Conservation (phyloP, 345 rosid genomes). For the Xanthoceras sorbifolium region DNA sequence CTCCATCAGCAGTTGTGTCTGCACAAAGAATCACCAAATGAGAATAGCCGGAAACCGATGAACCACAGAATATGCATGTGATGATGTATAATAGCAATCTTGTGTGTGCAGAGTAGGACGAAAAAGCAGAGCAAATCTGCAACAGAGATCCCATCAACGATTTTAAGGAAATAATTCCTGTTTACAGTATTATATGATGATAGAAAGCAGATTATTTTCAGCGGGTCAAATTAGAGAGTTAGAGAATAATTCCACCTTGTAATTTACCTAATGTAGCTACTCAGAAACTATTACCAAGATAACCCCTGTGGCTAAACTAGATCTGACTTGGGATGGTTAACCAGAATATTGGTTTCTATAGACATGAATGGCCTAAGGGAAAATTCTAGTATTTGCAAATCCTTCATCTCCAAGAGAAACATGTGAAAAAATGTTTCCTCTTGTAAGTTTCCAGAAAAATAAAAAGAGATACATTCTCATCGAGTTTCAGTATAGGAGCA, state of each 20-base stretch:
- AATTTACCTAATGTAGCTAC: not conserved
- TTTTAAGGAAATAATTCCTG: not conserved
- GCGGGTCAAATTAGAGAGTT: not conserved
- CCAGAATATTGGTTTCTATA: not conserved
- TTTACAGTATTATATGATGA: not conserved
- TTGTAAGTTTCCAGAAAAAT: not conserved
- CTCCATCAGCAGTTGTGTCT: constrained; percentile 39
- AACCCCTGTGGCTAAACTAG: not conserved
- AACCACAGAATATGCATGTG: not conserved
- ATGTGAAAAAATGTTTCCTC: not conserved
- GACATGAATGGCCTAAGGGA: not conserved
- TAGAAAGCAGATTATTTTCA: not conserved
- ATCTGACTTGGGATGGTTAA: not conserved
- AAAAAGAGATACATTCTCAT: not conserved
- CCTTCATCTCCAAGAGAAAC: not conserved
- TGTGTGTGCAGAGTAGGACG: not conserved
- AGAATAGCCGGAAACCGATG: not conserved
- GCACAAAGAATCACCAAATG: constrained; percentile 17
- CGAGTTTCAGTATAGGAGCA: not conserved
- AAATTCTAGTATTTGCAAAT: not conserved
- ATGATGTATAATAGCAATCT: not conserved
- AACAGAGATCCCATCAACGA: not conserved
- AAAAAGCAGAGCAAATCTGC: not conserved
- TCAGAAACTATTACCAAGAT: not conserved
- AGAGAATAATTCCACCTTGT: not conserved